A percentile compares a stretch with the other conserved stretches of the same genome.
Evolutionary conservation across 441 rosid species (phyloP).

Genomic region (Euphorbia schlechtendalii): DNA sequence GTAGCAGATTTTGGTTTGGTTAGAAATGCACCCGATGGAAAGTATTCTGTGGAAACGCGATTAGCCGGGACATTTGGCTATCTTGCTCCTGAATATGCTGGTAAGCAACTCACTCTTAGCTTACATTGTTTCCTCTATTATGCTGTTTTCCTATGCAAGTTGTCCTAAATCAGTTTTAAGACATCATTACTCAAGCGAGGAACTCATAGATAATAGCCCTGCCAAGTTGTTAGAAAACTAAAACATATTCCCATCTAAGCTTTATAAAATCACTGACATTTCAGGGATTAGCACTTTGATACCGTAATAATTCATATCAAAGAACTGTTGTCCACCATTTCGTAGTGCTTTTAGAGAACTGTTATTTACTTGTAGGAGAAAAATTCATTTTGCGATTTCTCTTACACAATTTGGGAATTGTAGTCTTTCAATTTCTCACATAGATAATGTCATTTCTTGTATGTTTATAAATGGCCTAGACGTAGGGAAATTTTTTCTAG

Average conservation of each 20-base stretch:
- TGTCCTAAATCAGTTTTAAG: not conserved
- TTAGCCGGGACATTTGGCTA: conserved; percentile 85
- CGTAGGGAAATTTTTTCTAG: no score
- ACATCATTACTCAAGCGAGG: no score
- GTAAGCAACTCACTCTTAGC: conserved; percentile 28
- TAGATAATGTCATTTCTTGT: no score
- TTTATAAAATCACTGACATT: not conserved
- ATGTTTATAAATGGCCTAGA: no score
- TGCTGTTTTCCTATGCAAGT: not conserved
- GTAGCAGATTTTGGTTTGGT: conserved; percentile 93
- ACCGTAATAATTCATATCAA: not conserved
- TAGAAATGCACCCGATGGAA: conserved; percentile 74
- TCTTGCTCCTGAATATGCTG: conserved; percentile 95
- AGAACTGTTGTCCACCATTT: not conserved
- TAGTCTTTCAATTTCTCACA: no score
- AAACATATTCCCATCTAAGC: not conserved
- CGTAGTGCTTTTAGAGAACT: not conserved
- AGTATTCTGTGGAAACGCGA: conserved; percentile 70
- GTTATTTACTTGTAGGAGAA: no score
- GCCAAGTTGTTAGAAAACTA: not conserved
- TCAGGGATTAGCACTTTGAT: not conserved
- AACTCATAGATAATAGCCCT: not conserved
- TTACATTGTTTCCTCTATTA: not conserved
- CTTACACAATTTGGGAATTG: no score
- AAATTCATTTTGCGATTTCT: no score